phyloP scores from a whole-genome alignment of 495 filamentous ascomycete species.

The Xylaria venustula region DNA sequence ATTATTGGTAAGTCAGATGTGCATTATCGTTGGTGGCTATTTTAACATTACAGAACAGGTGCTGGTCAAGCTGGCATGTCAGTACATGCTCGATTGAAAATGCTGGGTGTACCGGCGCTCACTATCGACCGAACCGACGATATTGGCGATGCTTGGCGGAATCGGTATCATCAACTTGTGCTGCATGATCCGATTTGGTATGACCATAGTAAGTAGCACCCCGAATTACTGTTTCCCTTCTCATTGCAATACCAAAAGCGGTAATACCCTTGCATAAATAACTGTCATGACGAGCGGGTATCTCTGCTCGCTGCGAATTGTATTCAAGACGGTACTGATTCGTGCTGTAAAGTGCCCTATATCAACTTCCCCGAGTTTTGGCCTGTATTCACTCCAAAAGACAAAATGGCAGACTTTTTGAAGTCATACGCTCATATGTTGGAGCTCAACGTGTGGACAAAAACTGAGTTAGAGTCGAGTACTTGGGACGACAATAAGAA shows the following conservation, averaged over 20 bases:
- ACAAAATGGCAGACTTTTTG: slow-evolving; percentile 79
- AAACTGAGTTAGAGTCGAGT: slow-evolving; percentile 49
- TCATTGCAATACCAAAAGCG: no score
- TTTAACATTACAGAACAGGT: slow-evolving; percentile 33
- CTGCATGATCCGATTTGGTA: slow-evolving; percentile 78
- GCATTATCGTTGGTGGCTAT: not conserved
- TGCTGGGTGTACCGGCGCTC: slow-evolving; percentile 63
- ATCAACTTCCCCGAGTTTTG: slow-evolving; percentile 65
- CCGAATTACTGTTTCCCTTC: no score
- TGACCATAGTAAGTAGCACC: slow-evolving; percentile 67
- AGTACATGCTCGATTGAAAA: slow-evolving; percentile 67
- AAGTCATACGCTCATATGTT: slow-evolving; percentile 68
- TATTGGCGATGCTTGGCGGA: slow-evolving; percentile 77
- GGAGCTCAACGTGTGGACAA: slow-evolving; percentile 78
- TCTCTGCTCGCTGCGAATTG: no score
- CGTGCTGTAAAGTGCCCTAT: slow-evolving; percentile 5
- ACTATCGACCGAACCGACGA: slow-evolving; percentile 64
- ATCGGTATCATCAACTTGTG: slow-evolving; percentile 61
- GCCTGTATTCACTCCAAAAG: slow-evolving; percentile 74
- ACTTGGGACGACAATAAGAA: slow-evolving; percentile 54
- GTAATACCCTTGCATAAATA: no score
- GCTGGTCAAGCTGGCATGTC: slow-evolving; percentile 61
- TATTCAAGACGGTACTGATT: not conserved
- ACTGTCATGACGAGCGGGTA: no score
- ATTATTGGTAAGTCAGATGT: slow-evolving; percentile 57